Evolutionary conservation across 2,329 filamentous ascomycete species (phyloP), one percentile per base, ranked within the genome.

Genomic region (Xylogone sp.): DNA sequence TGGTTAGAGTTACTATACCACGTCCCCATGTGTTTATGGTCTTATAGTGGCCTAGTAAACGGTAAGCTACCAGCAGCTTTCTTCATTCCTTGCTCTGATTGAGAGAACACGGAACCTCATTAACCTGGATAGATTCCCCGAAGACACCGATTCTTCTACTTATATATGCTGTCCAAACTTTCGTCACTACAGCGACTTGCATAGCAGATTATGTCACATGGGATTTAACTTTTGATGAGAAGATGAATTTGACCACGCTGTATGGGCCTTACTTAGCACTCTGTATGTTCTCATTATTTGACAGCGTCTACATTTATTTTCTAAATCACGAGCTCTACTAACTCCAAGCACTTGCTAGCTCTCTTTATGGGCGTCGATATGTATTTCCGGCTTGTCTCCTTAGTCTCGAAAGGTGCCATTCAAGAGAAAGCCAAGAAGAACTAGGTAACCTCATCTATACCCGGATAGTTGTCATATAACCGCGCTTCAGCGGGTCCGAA

Each of bases 1-100:
- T 77, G 74, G 63, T 75, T 86, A 62, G 84, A 88, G 62, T 62
- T 79, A 2, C 51, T 81, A 18, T 83, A 81, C 61, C 84, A 87
- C 64, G 65, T 82, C 0, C 84, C 84, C 0, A 60, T 85, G 18
- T 82, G 77, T 44, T 49, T 83, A 13, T 86, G 81, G 81, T 78
- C 79, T 0, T 69, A 86, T 18, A 66, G 73, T n/a, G 82, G 73
- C 1, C 65, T 86, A 9, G 58, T 77, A 4, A 68, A 68, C 56
- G 71, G 81, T 82, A 66, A 51, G 68, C 64, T 21, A 22, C 10
- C 21, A 16, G n/a, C n/a, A n/a, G n/a, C 45, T 49, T 45, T 18
- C 27, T 18, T 50, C 13, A 19, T 34, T 42, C 43, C 19, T 22
- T 50, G n/a, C n/a, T n/a, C n/a, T n/a, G n/a, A 27, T 46, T 2